Evolutionary conservation across 1,284 basidiomycete genomes (phyloP).

Genomic region (Tetrapyrgos nigripes): DNA sequence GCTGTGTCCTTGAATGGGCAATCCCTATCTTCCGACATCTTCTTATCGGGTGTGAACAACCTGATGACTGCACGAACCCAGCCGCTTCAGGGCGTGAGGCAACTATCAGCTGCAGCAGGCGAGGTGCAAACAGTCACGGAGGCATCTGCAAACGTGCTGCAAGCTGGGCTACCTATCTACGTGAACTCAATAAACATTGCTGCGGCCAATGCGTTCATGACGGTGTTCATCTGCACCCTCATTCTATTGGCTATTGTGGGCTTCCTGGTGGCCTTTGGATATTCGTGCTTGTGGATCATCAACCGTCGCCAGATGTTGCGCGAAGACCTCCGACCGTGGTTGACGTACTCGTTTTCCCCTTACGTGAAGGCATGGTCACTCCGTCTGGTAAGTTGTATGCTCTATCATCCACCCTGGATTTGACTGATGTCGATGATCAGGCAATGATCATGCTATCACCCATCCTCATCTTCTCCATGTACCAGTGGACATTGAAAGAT

Average conservation of each 20-base stretch:
- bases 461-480: constrained; percentile 79
- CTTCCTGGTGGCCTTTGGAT: constrained; percentile 59
- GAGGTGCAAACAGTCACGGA: constrained; percentile 73
- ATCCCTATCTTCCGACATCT: constrained; percentile 4
- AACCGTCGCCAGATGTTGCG: constrained; percentile 34
- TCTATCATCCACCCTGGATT: constrained; percentile 2
- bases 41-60: neutral
- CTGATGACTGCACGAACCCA: constrained; percentile 2
- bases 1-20: constrained; percentile 10
- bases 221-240: constrained; percentile 75
- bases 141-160: constrained; percentile 66
- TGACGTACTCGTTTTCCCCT: constrained; percentile 46
- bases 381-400: constrained; percentile 54
- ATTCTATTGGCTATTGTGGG: constrained; percentile 66
- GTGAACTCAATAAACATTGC: constrained; percentile 77
- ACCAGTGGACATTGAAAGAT: constrained; percentile 89
- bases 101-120: constrained; percentile 32
- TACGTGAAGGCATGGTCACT: constrained; percentile 65
- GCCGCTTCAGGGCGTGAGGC: constrained; percentile 18
- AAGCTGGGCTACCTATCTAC: constrained; percentile 84
- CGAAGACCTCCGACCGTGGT: constrained; percentile 33
- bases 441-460: constrained; percentile 71
- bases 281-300: constrained; percentile 45
- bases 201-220: constrained; percentile 86
- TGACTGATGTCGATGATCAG: constrained; percentile 39